Percentiles rank a stretch among this genome's conserved stretches.
These are phyloP conservation scores for Lichenothelia convexa DNA, from an alignment of 495 filamentous ascomycete genomes.

Conservation along the genomic window DNA sequence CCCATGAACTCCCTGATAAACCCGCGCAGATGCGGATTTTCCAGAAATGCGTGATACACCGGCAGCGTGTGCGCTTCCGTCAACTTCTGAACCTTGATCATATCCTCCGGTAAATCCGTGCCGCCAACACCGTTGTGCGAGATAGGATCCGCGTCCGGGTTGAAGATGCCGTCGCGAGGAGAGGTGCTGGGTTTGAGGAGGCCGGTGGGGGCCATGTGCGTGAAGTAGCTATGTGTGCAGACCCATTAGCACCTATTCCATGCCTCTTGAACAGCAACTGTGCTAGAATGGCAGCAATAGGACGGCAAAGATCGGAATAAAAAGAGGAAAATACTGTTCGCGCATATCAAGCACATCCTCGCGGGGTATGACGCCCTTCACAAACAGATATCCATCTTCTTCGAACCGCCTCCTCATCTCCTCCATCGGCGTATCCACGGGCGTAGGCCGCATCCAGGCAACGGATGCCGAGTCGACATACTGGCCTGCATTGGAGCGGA, in stretches of 20 bases:
- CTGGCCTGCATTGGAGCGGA: constrained; percentile 12
- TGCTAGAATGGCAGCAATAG: no score
- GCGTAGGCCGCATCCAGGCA: constrained; percentile 11
- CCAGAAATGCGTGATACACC: constrained; percentile 31
- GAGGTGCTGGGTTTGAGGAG: constrained; percentile 30
- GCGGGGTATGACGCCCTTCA: constrained; percentile 40
- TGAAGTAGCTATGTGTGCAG: no score
- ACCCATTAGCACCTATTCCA: no score
- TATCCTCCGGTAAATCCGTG: constrained; percentile 7
- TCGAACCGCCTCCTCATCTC: constrained; percentile 32
- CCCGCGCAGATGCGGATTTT: constrained; percentile 31
- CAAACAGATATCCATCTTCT: constrained; percentile 40
- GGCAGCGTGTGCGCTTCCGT: constrained; percentile 8
- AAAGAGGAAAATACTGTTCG: constrained; percentile 37
- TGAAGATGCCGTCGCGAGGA: constrained; percentile 30
- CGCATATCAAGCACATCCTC: constrained; percentile 36
- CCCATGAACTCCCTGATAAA: constrained; percentile 35
- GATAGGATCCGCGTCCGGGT: constrained; percentile 18
- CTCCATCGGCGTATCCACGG: constrained; percentile 21
- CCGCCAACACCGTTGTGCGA: constrained; percentile 11
- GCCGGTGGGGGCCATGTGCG: constrained; percentile 32
- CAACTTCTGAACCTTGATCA: constrained; percentile 3
- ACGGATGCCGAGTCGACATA: constrained; percentile 8
- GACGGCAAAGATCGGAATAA: no score
- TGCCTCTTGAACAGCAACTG: no score